phyloP scores from a whole-genome alignment of 805 yeast species.

The Saccharomycopsis malanga region DNA sequence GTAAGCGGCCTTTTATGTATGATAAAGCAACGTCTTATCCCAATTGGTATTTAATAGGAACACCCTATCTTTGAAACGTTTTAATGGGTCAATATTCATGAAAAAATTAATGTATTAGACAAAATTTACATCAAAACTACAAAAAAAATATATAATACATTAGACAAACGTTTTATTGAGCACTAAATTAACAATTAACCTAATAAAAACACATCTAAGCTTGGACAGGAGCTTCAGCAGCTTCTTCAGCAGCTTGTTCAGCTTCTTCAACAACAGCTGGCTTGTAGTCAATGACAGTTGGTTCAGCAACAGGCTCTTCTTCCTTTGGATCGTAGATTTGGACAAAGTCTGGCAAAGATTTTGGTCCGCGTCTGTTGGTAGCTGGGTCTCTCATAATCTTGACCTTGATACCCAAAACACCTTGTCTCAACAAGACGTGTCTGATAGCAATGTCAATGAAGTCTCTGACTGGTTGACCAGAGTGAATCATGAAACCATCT shows the following conservation, averaged over 20 bases:
- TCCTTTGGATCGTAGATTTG: conserved; percentile 91
- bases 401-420: conserved; percentile 99
- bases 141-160: too few species aligned
- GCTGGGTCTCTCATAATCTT: conserved; percentile 99
- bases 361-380: conserved; percentile 76
- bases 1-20: too few species aligned
- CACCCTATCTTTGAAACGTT: too few species aligned
- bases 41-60: too few species aligned
- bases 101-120: too few species aligned
- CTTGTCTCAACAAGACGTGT: conserved; percentile 99
- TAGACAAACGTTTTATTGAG: too few species aligned
- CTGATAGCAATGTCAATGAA: conserved; percentile 98
- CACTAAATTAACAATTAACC: too few species aligned
- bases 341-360: conserved; percentile 91
- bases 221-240: conserved; percentile 17
- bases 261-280: conserved; percentile 34
- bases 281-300: conserved; percentile 72
- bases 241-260: conserved; percentile 25
- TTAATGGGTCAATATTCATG: too few species aligned
- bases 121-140: too few species aligned
- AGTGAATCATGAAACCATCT: conserved; percentile 99
- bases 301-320: conserved; percentile 73
- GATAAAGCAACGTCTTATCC: too few species aligned
- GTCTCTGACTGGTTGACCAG: conserved; percentile 99
- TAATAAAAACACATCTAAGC: conserved; percentile 15